Conservation (phyloP, 495 filamentous ascomycete genomes). For the Tuber microsphaerosporum region DNA sequence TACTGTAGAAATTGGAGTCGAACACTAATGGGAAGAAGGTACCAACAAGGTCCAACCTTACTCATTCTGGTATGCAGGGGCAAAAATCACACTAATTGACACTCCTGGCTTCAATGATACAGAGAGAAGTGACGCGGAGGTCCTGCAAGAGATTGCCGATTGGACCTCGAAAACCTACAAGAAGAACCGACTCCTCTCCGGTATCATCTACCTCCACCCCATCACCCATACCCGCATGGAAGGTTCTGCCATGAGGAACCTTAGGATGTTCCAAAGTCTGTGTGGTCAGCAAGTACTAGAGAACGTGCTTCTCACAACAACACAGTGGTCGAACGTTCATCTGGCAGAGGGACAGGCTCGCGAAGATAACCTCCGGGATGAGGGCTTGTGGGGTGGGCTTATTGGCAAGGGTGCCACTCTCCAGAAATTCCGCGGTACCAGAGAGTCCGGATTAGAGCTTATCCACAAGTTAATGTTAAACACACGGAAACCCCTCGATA, state of each 20-base stretch:
- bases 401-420: conserved; percentile 35
- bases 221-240: conserved; percentile 45
- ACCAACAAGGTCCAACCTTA: conserved; percentile 24
- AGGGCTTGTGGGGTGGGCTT: conserved; percentile 46
- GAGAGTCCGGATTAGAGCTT: conserved; percentile 40
- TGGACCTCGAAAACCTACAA: conserved; percentile 39
- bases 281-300: conserved; percentile 43
- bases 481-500: conserved; percentile 36
- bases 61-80: conserved; percentile 15
- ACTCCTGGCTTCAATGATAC: conserved; percentile 53
- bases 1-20: neutral
- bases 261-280: conserved; percentile 46
- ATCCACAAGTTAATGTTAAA: conserved; percentile 21
- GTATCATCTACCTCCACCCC: conserved; percentile 48
- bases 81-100: conserved; percentile 44
- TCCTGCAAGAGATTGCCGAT: conserved; percentile 43
- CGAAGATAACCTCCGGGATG: conserved; percentile 42
- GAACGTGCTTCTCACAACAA: conserved; percentile 47
- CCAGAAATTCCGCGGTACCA: conserved; percentile 36
- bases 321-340: conserved; percentile 44
- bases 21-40: conserved; percentile 13
- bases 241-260: conserved; percentile 44
- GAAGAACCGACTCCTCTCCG: conserved; percentile 32
- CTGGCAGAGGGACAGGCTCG: conserved; percentile 17
- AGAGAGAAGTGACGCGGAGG: conserved; percentile 42